phyloP scores from a whole-genome alignment of 164 flowering plant species.

The Piper longum region DNA sequence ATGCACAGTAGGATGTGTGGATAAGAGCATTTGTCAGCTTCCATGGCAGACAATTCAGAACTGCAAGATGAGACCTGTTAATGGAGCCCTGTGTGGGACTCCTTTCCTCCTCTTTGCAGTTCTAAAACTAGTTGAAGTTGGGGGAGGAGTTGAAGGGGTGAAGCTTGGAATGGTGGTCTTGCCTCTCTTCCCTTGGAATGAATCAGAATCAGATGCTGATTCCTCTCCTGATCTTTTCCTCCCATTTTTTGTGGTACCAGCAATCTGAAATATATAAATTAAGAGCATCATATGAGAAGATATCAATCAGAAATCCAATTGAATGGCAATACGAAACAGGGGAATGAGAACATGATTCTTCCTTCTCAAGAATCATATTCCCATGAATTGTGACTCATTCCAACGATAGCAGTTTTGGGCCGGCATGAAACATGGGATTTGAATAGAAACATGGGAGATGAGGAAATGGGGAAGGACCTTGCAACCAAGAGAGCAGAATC shows the following conservation, averaged over 20 bases:
- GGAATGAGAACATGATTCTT: no score
- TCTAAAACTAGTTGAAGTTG: slow-evolving; percentile 40
- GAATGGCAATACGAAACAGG: no score
- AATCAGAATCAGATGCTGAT: slow-evolving; percentile 31
- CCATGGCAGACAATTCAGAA: slow-evolving; percentile 15
- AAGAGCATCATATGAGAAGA: neutral
- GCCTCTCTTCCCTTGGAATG: slow-evolving; percentile 33
- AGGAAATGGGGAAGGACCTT: slow-evolving; percentile 38
- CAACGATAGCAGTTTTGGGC: neutral
- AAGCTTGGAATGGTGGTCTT: slow-evolving; percentile 40
- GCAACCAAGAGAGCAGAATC: slow-evolving; percentile 94
- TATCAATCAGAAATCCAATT: no score
- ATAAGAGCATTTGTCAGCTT: no score
- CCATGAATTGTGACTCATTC: no score
- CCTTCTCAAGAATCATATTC: no score
- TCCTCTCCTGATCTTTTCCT: slow-evolving; percentile 9
- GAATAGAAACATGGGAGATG: neutral
- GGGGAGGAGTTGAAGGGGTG: slow-evolving; percentile 81
- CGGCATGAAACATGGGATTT: neutral
- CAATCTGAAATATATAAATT: slow-evolving; percentile 28
- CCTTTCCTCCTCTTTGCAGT: slow-evolving; percentile 79
- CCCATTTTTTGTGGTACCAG: slow-evolving; percentile 48
- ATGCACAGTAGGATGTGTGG: no score
- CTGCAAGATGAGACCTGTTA: slow-evolving; percentile 41
- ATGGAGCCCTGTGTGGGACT: slow-evolving; percentile 83